phyloP scores from a whole-genome alignment of 495 filamentous ascomycete genomes.

The Aspergillus funiculosus region DNA sequence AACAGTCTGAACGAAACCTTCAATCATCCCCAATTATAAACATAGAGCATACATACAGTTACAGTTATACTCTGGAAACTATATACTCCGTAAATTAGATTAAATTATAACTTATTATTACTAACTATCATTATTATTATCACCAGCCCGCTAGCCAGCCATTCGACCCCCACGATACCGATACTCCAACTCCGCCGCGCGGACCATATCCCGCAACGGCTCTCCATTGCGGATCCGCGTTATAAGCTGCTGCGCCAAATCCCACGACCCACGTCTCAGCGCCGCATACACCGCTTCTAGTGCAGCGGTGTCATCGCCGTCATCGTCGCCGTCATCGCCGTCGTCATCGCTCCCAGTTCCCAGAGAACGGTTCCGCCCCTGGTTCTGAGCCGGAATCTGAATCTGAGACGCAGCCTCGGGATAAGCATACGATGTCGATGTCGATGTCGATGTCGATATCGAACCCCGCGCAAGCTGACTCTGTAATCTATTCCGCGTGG shows the following conservation, averaged over 20 bases:
- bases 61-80: too few relatives aligned
- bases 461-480: background rate
- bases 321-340: background rate
- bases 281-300: slow-evolving; percentile 18
- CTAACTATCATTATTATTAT: too few relatives aligned
- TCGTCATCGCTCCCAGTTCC: background rate
- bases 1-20: too few relatives aligned
- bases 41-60: background rate
- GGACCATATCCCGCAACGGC: slow-evolving; percentile 7
- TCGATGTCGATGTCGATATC: background rate
- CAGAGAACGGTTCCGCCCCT: background rate
- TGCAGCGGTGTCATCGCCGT: slow-evolving; percentile 5
- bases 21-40: background rate
- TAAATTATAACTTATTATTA: background rate
- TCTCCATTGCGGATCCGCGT: slow-evolving; percentile 12
- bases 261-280: slow-evolving; percentile 10
- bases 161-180: background rate
- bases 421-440: background rate
- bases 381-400: background rate
- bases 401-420: background rate
- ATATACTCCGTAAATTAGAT: background rate
- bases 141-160: too few relatives aligned
- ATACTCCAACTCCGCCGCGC: background rate
- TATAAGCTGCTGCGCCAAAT: slow-evolving; percentile 10
- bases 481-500: slow-evolving; percentile 5